A percentile compares a stretch with the other conserved stretches of the same genome.
phyloP scores from a whole-genome alignment of 176 grass and related monocot species.

The Carex myosuroides region DNA sequence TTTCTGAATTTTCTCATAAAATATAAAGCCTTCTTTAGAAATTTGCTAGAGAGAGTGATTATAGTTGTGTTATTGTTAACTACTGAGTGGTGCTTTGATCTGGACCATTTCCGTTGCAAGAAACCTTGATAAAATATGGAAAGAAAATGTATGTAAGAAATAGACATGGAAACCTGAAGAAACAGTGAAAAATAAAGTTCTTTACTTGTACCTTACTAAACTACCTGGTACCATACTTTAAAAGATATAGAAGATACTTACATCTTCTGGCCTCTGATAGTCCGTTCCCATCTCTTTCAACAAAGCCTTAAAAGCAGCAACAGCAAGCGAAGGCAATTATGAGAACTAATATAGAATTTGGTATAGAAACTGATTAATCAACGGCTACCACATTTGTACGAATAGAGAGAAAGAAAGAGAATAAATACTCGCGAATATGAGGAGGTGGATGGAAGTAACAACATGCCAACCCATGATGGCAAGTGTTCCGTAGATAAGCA shows the following conservation, averaged over 20 bases:
- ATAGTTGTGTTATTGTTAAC: slow-evolving; percentile 39
- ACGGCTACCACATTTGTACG: background rate
- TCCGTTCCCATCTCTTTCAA: background rate
- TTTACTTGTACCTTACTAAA: background rate
- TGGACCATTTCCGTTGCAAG: slow-evolving; percentile 47
- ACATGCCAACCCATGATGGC: slow-evolving; percentile 50
- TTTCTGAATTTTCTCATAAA: background rate
- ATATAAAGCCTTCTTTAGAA: background rate
- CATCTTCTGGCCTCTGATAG: background rate
- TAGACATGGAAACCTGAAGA: background rate
- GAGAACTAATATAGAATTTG: background rate
- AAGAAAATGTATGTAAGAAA: background rate
- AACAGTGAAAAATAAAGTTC: background rate
- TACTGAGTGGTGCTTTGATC: slow-evolving; percentile 54
- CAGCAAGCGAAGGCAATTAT: background rate
- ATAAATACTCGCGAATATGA: slow-evolving; percentile 53
- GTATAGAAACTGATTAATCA: background rate
- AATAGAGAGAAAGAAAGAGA: background rate
- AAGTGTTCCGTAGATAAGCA: slow-evolving; percentile 54
- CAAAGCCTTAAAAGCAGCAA: slow-evolving; percentile 1
- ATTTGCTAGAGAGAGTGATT: slow-evolving; percentile 14
- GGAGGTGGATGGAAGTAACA: slow-evolving; percentile 67
- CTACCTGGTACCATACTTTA: background rate
- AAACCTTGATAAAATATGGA: slow-evolving; percentile 52
- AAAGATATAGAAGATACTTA: slow-evolving; percentile 1